Percentiles rank a stretch among this genome's conserved stretches.
phyloP scores from a whole-genome alignment of 495 filamentous ascomycete genomes.

The Cercophora scortea region DNA sequence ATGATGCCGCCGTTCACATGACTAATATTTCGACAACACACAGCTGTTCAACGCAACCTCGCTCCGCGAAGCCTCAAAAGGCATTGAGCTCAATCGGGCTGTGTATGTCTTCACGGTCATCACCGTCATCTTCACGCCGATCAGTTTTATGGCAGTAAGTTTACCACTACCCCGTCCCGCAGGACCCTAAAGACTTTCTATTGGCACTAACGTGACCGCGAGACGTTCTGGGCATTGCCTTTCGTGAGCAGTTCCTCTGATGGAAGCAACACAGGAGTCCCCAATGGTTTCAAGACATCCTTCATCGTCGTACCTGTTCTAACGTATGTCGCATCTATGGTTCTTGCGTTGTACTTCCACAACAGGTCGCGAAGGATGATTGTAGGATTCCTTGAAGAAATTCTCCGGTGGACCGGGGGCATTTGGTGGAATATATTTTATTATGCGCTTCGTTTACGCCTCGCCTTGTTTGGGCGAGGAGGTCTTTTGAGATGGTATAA shows the following conservation, averaged over 20 bases:
- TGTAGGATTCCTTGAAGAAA: too few relatives aligned
- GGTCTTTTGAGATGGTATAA: not conserved
- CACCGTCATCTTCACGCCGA: slow-evolving; percentile 2
- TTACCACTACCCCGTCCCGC: not conserved
- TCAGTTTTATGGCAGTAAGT: slow-evolving; percentile 5
- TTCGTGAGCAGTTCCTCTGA: not conserved
- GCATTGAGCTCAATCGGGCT: slow-evolving; percentile 4
- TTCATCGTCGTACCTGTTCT: not conserved
- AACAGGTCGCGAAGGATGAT: too few relatives aligned
- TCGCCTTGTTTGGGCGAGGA: too few relatives aligned
- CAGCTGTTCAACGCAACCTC: slow-evolving; percentile 11
- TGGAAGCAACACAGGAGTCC: not conserved
- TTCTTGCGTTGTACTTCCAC: not conserved
- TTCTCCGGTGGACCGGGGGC: too few relatives aligned
- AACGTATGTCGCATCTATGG: not conserved
- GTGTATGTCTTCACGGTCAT: slow-evolving; percentile 9
- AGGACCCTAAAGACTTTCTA: not conserved
- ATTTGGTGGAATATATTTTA: too few relatives aligned
- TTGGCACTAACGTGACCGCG: not conserved
- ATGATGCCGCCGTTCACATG: not conserved
- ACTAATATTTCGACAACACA: not conserved
- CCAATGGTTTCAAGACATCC: not conserved
- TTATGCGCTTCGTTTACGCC: too few relatives aligned
- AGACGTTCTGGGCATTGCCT: not conserved
- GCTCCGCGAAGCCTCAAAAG: slow-evolving; percentile 4